These are phyloP conservation scores for Polytrichum formosum DNA, from an alignment of 225 moss, liverwort and hornwort genomes.

Conservation along the genomic window DNA sequence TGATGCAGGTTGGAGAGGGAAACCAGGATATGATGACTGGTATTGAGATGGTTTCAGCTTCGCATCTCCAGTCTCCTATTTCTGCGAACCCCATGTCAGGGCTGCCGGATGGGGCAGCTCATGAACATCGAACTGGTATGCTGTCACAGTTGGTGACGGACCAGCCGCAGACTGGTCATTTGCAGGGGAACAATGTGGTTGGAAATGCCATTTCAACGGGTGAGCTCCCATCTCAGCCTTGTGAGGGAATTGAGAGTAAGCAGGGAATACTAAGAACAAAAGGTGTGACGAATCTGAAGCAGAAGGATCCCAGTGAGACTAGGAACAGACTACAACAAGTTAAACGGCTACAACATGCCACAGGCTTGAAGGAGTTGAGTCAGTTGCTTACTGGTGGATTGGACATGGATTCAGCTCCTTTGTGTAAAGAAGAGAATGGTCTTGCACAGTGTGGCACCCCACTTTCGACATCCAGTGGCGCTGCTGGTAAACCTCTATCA, in stretches of 20 bases:
- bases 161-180: constrained; percentile 12
- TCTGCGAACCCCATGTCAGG: constrained; percentile 17
- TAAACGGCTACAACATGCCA: constrained; percentile 52
- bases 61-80: constrained; percentile 20
- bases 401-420: constrained; percentile 24
- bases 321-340: constrained; percentile 27
- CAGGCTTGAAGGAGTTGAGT: constrained; percentile 53
- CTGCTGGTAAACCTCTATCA: constrained; percentile 25
- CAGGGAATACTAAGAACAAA: constrained; percentile 19
- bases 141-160: constrained; percentile 20
- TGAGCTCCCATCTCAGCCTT: constrained; percentile 34
- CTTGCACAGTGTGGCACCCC: constrained; percentile 13
- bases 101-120: constrained; percentile 16
- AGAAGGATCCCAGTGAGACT: constrained; percentile 28
- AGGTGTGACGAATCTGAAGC: constrained; percentile 7
- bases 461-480: constrained; percentile 14
- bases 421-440: constrained; percentile 24
- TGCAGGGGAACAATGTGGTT: constrained; percentile 13
- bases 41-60: constrained; percentile 20
- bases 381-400: constrained; percentile 37
- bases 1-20: constrained; percentile 21
- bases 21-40: constrained; percentile 24
- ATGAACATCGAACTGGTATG: constrained; percentile 8
- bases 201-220: constrained; percentile 16
- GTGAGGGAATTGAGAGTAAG: constrained; percentile 22